Percentiles rank a stretch among this genome's conserved stretches.
Evolutionary conservation across 2,329 filamentous ascomycete species (phyloP).

Genomic region (Aureobasidium sp.): DNA sequence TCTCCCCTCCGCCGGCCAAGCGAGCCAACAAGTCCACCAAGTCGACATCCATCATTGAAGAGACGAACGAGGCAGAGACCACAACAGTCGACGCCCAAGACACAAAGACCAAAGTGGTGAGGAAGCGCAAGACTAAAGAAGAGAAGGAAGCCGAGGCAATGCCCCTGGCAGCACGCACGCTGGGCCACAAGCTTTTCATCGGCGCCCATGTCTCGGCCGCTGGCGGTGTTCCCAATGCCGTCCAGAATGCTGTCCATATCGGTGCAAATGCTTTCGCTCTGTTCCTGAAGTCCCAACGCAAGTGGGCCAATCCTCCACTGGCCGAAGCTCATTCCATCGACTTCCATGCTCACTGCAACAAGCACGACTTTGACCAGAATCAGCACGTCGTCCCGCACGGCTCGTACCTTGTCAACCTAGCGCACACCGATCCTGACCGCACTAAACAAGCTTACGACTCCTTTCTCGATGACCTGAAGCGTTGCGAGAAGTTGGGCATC

Average conservation of each 20-base stretch:
- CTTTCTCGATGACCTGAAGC: slow-evolving; percentile 80
- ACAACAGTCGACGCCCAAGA: slow-evolving; percentile 14
- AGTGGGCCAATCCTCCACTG: slow-evolving; percentile 81
- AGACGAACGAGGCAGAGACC: slow-evolving; percentile 15
- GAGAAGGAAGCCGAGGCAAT: slow-evolving; percentile 50
- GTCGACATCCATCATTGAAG: slow-evolving; percentile 16
- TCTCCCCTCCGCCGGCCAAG: not conserved
- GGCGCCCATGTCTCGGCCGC: slow-evolving; percentile 89
- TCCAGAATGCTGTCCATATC: slow-evolving; percentile 42
- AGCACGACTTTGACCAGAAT: slow-evolving; percentile 63
- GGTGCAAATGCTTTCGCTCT: slow-evolving; percentile 87
- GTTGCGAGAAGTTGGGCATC: slow-evolving; percentile 83
- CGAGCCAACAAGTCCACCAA: slow-evolving; percentile 1
- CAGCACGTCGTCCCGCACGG: slow-evolving; percentile 83
- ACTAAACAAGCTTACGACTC: slow-evolving; percentile 76
- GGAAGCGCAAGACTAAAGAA: slow-evolving; percentile 51
- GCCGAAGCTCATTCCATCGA: slow-evolving; percentile 58
- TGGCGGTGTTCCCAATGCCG: slow-evolving; percentile 84
- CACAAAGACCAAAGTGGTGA: slow-evolving; percentile 24
- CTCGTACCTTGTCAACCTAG: slow-evolving; percentile 93
- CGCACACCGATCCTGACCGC: slow-evolving; percentile 71
- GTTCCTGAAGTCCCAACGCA: slow-evolving; percentile 93
- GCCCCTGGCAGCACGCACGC: slow-evolving; percentile 64
- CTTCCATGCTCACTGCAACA: slow-evolving; percentile 62
- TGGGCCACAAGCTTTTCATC: slow-evolving; percentile 70